Base-by-base conservation (phyloP, 169 alveolate species). In the Babesia bigemina region DNA sequence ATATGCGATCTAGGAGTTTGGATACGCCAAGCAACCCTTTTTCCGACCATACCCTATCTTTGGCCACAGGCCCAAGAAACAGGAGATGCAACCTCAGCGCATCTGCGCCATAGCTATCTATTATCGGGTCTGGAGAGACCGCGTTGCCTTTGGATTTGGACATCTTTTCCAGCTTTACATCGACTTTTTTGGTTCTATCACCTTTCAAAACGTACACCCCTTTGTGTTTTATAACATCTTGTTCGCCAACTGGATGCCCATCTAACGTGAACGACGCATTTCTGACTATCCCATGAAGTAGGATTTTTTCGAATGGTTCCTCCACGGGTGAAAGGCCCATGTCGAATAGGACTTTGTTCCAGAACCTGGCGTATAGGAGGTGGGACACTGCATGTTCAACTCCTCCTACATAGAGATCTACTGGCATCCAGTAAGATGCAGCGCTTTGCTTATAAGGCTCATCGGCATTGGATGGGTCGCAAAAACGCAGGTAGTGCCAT, bases 371-470 rank as follows among this genome's bases (percentile, higher is more conserved):
- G 63, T 95, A 95, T 0, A 95, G 90, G 4, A 95, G 89, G 79
- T 95, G 98, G 67, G 95, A 79, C 14, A 95, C 95, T 13, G 98
- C 96, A 69, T 95, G 98, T 74, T 95, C 98, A 70, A 87, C 89
- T 0, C 98, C 98, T 6, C 98, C 98, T 11, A 95, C 91, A 67
- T 95, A 95, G n/a, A 95, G 42, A 65, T 95, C 97, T 0, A 95
- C 98, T 8, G 98, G 98, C 75, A 94, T 65, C 98, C 98, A 95
- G 26, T 63, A 65, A 19, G 82, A 69, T 17, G 77, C 88, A 26
- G 73, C 57, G 21, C 61, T 74, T 33, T 58, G 44, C 52, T 88
- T 85, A 66, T 90, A 82, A 8, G 87, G 79, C 45, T 24, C 55
- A 9, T 79, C n/a, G n/a, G 56, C 29, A 75, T 92, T 92, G 44